phyloP scores from a whole-genome alignment of 2,329 filamentous ascomycete genomes.

The Rhytidhysteron rufulum region DNA sequence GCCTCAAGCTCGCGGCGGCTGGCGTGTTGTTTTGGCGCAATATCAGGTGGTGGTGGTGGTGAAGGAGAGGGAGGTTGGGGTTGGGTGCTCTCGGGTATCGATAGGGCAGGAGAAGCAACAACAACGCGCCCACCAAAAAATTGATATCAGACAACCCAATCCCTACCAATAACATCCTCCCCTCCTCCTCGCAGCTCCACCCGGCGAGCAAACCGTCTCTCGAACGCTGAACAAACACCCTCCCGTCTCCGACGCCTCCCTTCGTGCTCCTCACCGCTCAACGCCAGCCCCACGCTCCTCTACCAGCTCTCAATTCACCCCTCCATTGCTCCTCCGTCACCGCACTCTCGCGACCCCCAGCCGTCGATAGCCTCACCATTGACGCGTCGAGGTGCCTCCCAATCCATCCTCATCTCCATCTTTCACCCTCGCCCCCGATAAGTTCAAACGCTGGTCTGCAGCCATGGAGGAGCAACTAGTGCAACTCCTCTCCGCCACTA shows the following conservation, averaged over 20 bases:
- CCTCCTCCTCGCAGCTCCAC: too few species aligned
- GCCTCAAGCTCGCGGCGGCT: too few species aligned
- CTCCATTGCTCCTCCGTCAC: slow-evolving; percentile 11
- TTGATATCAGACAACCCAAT: not conserved
- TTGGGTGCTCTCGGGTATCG: too few species aligned
- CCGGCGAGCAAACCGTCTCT: not conserved
- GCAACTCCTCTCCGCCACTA: slow-evolving; percentile 81
- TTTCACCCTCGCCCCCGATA: not conserved
- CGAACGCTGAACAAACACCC: not conserved
- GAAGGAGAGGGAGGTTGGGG: too few species aligned
- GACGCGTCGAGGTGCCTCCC: slow-evolving; percentile 17
- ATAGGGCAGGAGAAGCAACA: not conserved
- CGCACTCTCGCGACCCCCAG: slow-evolving; percentile 11
- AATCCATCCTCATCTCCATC: slow-evolving; percentile 1
- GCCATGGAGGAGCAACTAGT: slow-evolving; percentile 91
- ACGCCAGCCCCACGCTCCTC: slow-evolving; percentile 21
- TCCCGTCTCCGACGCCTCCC: not conserved
- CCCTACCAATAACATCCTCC: not conserved
- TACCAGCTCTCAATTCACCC: slow-evolving; percentile 7
- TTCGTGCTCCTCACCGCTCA: slow-evolving; percentile 9
- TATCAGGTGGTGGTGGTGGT: too few species aligned
- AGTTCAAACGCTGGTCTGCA: slow-evolving; percentile 6
- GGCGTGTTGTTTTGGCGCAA: too few species aligned
- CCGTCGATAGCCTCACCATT: slow-evolving; percentile 26
- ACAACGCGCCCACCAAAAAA: not conserved